phyloP scores from a whole-genome alignment of 805 yeast genomes.

The Priceomyces medius region DNA sequence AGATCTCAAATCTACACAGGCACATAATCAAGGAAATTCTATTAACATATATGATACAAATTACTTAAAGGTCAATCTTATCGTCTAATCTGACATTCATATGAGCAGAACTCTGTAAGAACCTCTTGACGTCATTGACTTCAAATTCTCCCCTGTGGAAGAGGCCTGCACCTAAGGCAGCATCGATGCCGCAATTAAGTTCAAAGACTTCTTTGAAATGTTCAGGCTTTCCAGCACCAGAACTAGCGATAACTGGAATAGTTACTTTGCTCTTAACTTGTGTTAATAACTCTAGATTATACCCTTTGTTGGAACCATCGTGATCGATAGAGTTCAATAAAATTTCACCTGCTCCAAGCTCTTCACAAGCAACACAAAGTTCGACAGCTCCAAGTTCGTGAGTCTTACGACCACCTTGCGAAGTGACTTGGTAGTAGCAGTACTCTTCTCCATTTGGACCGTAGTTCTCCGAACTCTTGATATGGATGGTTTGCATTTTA shows the following conservation, averaged over 20 bases:
- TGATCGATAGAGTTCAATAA: slow-evolving; percentile 91
- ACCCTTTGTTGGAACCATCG: slow-evolving; percentile 96
- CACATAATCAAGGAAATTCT: too few species aligned
- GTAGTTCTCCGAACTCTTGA: slow-evolving; percentile 44
- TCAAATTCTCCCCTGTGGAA: slow-evolving; percentile 94
- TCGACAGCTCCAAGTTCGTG: slow-evolving; percentile 89
- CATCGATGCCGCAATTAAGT: slow-evolving; percentile 77
- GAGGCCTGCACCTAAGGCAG: slow-evolving; percentile 98
- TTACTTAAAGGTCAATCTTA: slow-evolving; percentile 19
- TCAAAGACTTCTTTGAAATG: slow-evolving; percentile 88
- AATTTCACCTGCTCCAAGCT: slow-evolving; percentile 94
- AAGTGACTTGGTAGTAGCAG: slow-evolving; percentile 94
- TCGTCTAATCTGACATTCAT: slow-evolving; percentile 73
- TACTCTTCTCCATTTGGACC: slow-evolving; percentile 90
- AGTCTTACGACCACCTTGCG: slow-evolving; percentile 91
- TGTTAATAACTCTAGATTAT: slow-evolving; percentile 78
- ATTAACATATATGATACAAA: background rate
- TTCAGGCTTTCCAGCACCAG: slow-evolving; percentile 93
- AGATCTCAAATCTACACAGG: too few species aligned
- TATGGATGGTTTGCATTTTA: slow-evolving; percentile 61
- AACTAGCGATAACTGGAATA: slow-evolving; percentile 95
- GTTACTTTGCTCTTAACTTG: slow-evolving; percentile 74
- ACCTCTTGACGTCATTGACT: slow-evolving; percentile 77
- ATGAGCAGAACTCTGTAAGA: slow-evolving; percentile 51
- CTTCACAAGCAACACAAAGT: slow-evolving; percentile 84